Evolutionary conservation across 2,329 filamentous ascomycete species (phyloP).

Genomic region (Fusarium praegraminearum): DNA sequence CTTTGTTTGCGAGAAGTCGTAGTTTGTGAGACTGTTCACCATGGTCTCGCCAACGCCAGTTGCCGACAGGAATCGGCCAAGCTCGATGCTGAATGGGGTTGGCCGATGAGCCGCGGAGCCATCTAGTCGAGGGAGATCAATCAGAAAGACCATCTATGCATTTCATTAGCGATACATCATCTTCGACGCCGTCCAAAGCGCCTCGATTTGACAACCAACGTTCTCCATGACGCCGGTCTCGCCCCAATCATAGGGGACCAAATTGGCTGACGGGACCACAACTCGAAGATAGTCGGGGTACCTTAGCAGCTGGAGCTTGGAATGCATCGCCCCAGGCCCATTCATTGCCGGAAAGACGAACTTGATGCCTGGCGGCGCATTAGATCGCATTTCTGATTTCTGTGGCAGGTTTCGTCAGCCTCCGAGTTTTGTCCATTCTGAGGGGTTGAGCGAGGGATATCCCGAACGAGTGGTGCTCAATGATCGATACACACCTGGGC

Average conservation of each 20-base stretch:
- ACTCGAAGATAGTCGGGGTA: slow-evolving; percentile 79
- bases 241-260: slow-evolving; percentile 90
- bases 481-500: slow-evolving; percentile 59
- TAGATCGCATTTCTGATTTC: slow-evolving; percentile 62
- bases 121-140: slow-evolving; percentile 81
- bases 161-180: slow-evolving; percentile 40
- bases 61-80: slow-evolving; percentile 76
- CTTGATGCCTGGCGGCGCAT: slow-evolving; percentile 67
- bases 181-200: slow-evolving; percentile 24
- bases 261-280: slow-evolving; percentile 87
- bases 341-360: slow-evolving; percentile 88
- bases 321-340: slow-evolving; percentile 85
- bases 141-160: slow-evolving; percentile 81
- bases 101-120: slow-evolving; percentile 48
- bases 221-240: slow-evolving; percentile 89
- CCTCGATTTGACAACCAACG: slow-evolving; percentile 56
- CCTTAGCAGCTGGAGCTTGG: slow-evolving; percentile 92
- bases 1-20: slow-evolving; percentile 82
- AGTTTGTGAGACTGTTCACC: slow-evolving; percentile 75
- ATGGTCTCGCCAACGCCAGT: slow-evolving; percentile 74
- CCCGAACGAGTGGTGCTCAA: slow-evolving; percentile 14
- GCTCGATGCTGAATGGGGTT: slow-evolving; percentile 73
- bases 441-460: slow-evolving; percentile 10
- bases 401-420: slow-evolving; percentile 42
- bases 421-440: slow-evolving; percentile 17